Evolutionary conservation across 2,329 filamentous ascomycete genomes (phyloP), one percentile per base, ranked within the genome.

Genomic region (Cryoendolithus antarcticus): DNA sequence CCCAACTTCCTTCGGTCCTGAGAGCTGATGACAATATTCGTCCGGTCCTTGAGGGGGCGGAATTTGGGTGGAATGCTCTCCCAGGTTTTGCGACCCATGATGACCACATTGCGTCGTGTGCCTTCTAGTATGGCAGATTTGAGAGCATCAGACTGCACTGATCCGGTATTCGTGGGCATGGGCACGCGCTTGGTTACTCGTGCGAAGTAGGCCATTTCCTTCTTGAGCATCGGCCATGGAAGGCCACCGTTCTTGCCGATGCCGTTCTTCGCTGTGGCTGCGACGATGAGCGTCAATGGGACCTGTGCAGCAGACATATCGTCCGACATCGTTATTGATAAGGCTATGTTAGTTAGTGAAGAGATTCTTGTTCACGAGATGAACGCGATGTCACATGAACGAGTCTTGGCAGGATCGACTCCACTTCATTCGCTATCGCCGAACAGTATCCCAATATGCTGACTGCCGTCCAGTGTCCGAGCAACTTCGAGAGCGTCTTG

Each of bases 51-150:
- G 28, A 98, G 69, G 12, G 91, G 91, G 2, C 86, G 73, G 58
- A 91, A 86, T 38, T 70, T 72, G 5, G 68, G 57, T 2, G 91
- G 89, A 44, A 98, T 89, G 47, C 79, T 86, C 38, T 93, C 86
- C 80, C 89, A 98, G 0, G 91, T 98, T 63, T 93, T 95, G 55
- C 91, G 82, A 44, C 91, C 91, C 91, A 98, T 98, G 50, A 98
- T 81, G 38, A 96, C 84, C 11, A 84, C 82, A 60, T 71, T 70
- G 10, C 42, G 48, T 10, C 48, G 41, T 6, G 44, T 38, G n/a
- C 42, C 48, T 19, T 46, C 43, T 21, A 48, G 35, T 3, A 44
- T 44, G n/a, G 36, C 38, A 6, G 48, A 39, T 34, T 53, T 46
- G 9, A 45, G 41, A 12, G 45, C 29, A 38, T 53, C 48, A 5